Evolutionary conservation across 768 basidiomycete genomes (phyloP).

Genomic region (Mycena galopus): DNA sequence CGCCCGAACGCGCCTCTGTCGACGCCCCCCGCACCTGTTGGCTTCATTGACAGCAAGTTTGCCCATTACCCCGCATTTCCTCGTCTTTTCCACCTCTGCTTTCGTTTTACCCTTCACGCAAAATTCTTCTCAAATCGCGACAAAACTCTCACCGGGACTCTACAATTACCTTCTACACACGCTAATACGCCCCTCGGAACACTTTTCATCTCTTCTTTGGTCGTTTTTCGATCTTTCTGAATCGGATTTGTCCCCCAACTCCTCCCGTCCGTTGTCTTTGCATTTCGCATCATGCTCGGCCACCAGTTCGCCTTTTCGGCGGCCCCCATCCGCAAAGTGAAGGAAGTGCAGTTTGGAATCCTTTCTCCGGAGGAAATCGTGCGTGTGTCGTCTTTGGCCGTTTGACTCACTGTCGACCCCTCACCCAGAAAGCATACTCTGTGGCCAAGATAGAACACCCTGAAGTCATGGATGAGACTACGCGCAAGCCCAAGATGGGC

Average conservation of each 20-base stretch:
- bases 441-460: constrained; percentile 99
- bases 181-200: constrained; percentile 32
- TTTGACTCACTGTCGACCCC: constrained; percentile 36
- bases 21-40: constrained; percentile 33
- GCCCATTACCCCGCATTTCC: constrained; percentile 1
- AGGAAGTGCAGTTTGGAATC: constrained; percentile 98
- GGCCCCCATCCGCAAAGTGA: constrained; percentile 94
- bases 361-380: constrained; percentile 99
- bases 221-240: constrained; percentile 28
- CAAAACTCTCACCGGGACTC: constrained; percentile 36
- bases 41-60: constrained; percentile 37
- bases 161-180: constrained; percentile 23
- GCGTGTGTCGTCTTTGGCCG: constrained; percentile 48
- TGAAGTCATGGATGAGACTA: constrained; percentile 97
- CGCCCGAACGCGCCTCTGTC: constrained; percentile 29
- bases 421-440: constrained; percentile 93
- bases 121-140: constrained; percentile 28
- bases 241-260: constrained; percentile 20
- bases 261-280: constrained; percentile 28
- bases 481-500: constrained; percentile 89
- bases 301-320: constrained; percentile 94
- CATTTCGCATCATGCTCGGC: constrained; percentile 73
- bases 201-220: constrained; percentile 32
- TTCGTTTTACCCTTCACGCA: constrained; percentile 21
- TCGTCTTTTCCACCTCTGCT: constrained; percentile 19